Base-by-base conservation (phyloP, 306 rosid genomes). In the Trifolium repens region DNA sequence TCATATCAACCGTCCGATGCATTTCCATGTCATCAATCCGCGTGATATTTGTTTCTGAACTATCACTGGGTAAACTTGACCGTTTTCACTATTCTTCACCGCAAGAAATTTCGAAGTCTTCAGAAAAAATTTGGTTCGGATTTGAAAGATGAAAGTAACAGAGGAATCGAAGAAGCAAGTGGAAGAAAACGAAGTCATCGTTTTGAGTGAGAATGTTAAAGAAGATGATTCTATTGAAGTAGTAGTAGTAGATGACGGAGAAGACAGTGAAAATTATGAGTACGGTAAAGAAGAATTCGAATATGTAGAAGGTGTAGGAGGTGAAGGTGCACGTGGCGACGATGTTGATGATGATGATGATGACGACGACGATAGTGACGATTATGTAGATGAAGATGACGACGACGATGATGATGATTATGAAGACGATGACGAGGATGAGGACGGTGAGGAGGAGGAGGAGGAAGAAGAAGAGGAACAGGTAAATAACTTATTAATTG, bases 41-140 rank as follows among this genome's bases (percentile, higher is more conserved):
- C 72, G 84, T 84, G 89, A 93, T 93, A 74, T 7, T 52, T n/a
- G 78, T 81, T 85, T 78, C 96, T 83, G 93, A 86, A 92, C 24
- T 22, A 22, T 22, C 24, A 30, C 34, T 30, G 5, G 34, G 35
- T 32, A 32, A 32, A 32, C 35, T 4, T 32, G 62, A 34, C 67
- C 69, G 81, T 73, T 61, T 87, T 71, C 79, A 70, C 78, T 69
- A 63, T 73, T 80, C 74, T 60, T 62, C 34, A 44, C n/a, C 15
- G 15, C 67, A 19, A 34, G 16, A 34, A 68, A 11, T 72, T 64
- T 43, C 9, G 9, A 67, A 79, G 17, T 42, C 78, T 73, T 67
- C 73, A 39, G 79, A 32, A 75, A 54, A 44, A 58, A 68, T 1
- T 26, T 60, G 7, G 40, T 58, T 37, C 14, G 42, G 9, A 2